Evolutionary conservation across 2,329 filamentous ascomycete species (phyloP), one percentile per base, ranked within the genome.

Genomic region (Blastomyces gilchristii): DNA sequence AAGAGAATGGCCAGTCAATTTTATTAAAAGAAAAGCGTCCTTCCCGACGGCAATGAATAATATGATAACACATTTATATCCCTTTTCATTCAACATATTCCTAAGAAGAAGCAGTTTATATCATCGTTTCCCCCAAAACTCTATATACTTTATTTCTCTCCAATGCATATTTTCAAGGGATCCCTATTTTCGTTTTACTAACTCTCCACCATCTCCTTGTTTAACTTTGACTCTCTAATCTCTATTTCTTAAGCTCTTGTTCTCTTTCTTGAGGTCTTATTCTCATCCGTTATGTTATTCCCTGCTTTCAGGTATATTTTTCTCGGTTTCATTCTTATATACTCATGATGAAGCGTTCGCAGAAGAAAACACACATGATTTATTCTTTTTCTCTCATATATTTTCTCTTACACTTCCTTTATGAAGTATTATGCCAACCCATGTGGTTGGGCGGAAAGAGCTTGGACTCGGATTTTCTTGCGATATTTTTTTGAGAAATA

Each of bases 31-130:
- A 39, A 39, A 39, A 54, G 3, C 16, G 12, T 31, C 50, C n/a
- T 56, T 18, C 31, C 31, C 22, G 22, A 43, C n/a, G 54, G 54
- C 54, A 28, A 58, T 58, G 54, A 58, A 58, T 58, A 37, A 25
- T 58, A 58, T 43, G 54, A 58, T 58, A 39, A 2, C 53, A 58
- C 37, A 58, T 58, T 43, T 58, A 58, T 25, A 22, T 58, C n/a
- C 22, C 2, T 58, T 57, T 58, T 43, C n/a, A 58, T 58, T 41
- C 37, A 28, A 58, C 22, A 58, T n/a, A 43, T 43, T 58, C n/a
- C 39, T 14, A 58, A 28, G 52, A n/a, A 56, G 16, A 22, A 14
- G 34, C 41, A 37, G 31, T 12, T 25, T 9, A 37, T 25, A 28
- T 52, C 49, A 12, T 2, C 28, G 8, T 43, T 43, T 43, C 11